Evolutionary conservation across 495 filamentous ascomycete species (phyloP), one percentile per base, ranked within the genome.

Genomic region (Neurospora tetraspora): DNA sequence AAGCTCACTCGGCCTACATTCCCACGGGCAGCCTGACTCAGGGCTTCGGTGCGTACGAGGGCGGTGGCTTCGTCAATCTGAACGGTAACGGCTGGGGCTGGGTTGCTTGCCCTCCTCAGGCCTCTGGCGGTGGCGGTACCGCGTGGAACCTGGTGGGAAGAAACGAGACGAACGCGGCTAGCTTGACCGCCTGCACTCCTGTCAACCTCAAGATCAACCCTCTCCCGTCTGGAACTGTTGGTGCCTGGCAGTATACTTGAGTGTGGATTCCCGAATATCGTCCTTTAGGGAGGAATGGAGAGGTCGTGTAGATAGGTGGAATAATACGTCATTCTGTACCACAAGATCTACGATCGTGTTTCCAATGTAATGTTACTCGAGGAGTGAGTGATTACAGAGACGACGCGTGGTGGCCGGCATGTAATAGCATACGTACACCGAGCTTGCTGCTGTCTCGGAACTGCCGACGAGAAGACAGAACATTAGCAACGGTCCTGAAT

Each of bases 1-100:
- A 80, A 59, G 86, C 90, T 1, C 90, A 92, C 81, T 89, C 86
- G 7, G 85, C 83, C 20, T 83, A 77, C 75, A 86, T 88, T 27
- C 90, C 90, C 0, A 42, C 81, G 0, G 89, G 88, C 11, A 86
- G 88, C 68, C 74, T 82, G 16, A 73, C 74, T 23, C 84, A 82
- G 2, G 83, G 83, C 14, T 87, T 82, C 39, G 79, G 68, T 4
- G 80, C 78, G 18, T 82, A 80, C 71, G 12, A 70, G 69, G 79
- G 78, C 40, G 80, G 80, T 27, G 80, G 80, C 7, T 77, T 82
- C 36, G 74, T 82, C 20, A 81, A 82, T 42, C 73, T 82, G 4
- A 81, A 81, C 65, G 77, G 79, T 5, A 76, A 77, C 20, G 80
- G 79, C 12, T 77, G 78, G 78, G 79, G 79, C 9, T 82, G 80